These are phyloP conservation scores for Microascus cirrosus DNA, from an alignment of 2,329 filamentous ascomycete species.

Conservation along the genomic window DNA sequence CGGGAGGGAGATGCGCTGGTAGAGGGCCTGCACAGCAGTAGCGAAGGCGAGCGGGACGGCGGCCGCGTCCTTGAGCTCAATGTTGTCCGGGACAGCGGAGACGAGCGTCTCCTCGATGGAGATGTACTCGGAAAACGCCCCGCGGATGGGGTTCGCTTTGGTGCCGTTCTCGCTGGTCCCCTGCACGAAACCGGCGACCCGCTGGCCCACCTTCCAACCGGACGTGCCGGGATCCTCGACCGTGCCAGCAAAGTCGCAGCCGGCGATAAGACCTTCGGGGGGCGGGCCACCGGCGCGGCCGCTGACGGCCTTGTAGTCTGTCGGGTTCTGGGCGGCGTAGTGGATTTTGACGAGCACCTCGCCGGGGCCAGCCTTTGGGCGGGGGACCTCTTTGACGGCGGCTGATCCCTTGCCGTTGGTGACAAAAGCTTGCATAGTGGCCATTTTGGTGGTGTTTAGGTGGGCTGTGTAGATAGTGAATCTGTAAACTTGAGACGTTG, in stretches of 20 bases:
- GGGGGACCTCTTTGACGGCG: background rate
- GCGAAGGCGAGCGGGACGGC: conserved; percentile 26
- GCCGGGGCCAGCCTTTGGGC: conserved; percentile 3
- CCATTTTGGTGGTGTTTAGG: background rate
- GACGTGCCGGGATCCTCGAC: conserved; percentile 34
- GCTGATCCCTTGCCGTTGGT: background rate
- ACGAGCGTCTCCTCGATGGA: conserved; percentile 25
- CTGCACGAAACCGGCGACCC: conserved; percentile 27
- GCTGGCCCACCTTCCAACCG: conserved; percentile 33
- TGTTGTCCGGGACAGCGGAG: conserved; percentile 29
- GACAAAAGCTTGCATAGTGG: background rate
- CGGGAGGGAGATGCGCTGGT: conserved; percentile 29
- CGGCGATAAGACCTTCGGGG: conserved; percentile 14
- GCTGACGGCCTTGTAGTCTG: conserved; percentile 21
- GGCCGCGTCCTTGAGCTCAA: conserved; percentile 35
- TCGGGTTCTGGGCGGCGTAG: conserved; percentile 22
- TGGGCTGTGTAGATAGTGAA: no score
- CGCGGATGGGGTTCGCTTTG: conserved; percentile 10
- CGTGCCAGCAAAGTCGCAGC: conserved; percentile 35
- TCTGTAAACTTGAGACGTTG: no score
- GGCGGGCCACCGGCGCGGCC: background rate
- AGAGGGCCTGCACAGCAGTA: conserved; percentile 35
- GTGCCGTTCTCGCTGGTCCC: conserved; percentile 11
- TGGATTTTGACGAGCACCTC: conserved; percentile 19
- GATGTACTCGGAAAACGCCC: conserved; percentile 28